Evolutionary conservation across 371 early-diverging fungal genomes (phyloP), one percentile per base, ranked within the genome.

Genomic region (Blyttiomyces sp.): DNA sequence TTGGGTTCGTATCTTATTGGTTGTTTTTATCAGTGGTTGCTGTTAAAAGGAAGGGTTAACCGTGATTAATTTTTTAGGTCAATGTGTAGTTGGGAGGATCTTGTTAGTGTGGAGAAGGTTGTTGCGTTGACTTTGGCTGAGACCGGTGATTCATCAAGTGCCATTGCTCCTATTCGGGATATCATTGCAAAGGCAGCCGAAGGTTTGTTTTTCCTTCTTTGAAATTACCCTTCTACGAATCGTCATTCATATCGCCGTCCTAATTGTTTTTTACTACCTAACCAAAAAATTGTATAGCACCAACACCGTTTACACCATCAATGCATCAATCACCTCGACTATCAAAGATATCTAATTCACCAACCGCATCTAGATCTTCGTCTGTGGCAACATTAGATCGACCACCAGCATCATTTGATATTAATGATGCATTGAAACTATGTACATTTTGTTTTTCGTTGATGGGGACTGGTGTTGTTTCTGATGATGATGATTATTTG

Each of bases 61-160:
- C n/a, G n/a, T n/a, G n/a, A n/a, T n/a, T n/a, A n/a, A n/a, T n/a
- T n/a, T n/a, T n/a, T n/a, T n/a, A n/a, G n/a, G n/a, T n/a, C n/a
- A n/a, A n/a, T n/a, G n/a, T n/a, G n/a, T n/a, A n/a, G 52, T 17
- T 61, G 62, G 56, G 64, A 66, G 6, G 63, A 63, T n/a, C 60
- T 70, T 19, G 24, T 58, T 23, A 33, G 45, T 11, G 48, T 64
- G 13, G 71, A 71, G 54, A 63, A 67, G 44, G 33, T 64, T 1
- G 49, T 64, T 4, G n/a, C 49, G 1, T 32, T 60, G 5, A 36
- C 68, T 6, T 27, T 71, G 9, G 30, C 71, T 1, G 71, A 71
- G 49, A 49, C 60, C 2, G 16, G 27, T 16, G 62, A 68, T 23
- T 30, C 59, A 1, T 24, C 54, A 2, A 30, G 32, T 3, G 45